These are phyloP conservation scores for Holtermanniella nyarrowii DNA, from an alignment of 768 basidiomycete species.

Conservation along the genomic window DNA sequence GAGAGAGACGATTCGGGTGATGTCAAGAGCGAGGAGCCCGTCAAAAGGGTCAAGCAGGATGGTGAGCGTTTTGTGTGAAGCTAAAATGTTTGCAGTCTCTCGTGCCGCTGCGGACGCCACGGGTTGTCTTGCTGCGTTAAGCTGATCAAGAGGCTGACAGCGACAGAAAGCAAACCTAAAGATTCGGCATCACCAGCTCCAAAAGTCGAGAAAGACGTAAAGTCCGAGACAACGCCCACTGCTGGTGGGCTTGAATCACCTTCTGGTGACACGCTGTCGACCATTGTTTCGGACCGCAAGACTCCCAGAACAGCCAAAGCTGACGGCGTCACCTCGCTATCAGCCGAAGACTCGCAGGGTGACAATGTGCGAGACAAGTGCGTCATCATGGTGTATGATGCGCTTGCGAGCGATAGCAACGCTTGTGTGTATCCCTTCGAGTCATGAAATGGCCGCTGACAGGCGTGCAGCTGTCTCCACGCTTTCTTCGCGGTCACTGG, in stretches of 20 bases:
- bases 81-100: neutral
- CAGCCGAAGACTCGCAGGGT: conserved; percentile 45
- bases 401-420: conserved; percentile 70
- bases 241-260: neutral
- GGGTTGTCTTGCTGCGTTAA: neutral
- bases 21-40: conserved; percentile 18
- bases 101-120: neutral
- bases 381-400: conserved; percentile 80
- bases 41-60: conserved; percentile 25
- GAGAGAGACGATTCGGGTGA: conserved; percentile 23
- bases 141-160: conserved; percentile 12
- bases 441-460: neutral
- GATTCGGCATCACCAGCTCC: neutral
- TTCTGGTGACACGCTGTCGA: conserved; percentile 18
- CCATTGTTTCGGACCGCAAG: conserved; percentile 20
- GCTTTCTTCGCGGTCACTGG: conserved; percentile 56
- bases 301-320: conserved; percentile 52
- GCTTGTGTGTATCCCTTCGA: conserved; percentile 56
- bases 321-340: conserved; percentile 52
- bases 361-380: conserved; percentile 79
- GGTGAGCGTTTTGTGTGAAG: conserved; percentile 9
- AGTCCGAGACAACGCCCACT: conserved; percentile 4
- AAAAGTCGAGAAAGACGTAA: neutral
- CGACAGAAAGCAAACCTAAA: conserved; percentile 2
- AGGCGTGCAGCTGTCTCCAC: conserved; percentile 53